Base-by-base conservation (phyloP, 2,329 filamentous ascomycete genomes). In the Venturiaceae sp. region DNA sequence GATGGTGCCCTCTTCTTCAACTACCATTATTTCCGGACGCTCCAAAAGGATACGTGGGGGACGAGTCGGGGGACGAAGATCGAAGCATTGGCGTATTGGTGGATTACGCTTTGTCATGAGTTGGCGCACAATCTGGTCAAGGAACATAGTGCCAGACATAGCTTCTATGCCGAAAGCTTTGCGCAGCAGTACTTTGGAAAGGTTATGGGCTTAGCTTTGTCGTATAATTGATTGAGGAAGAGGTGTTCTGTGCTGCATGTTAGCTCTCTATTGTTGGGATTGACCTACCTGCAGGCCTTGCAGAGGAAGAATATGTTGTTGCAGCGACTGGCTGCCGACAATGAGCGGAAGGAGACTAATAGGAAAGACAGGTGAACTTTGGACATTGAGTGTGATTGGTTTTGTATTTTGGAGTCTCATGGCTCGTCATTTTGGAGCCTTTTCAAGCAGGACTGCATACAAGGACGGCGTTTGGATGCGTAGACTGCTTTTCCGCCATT, bases 31-130 rank as follows among this genome's bases (percentile, higher is more conserved):
- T 97, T 92, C 70, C 74, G 87, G 61, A 85, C 92, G 66, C 73
- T 96, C 33, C 92, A 97, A 67, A 77, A 83, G 47, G 73, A 59
- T 53, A 69, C 23, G 46, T 64, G 55, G 23, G 67, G 53, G 26
- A 62, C 21, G 69, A 58, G 26, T 30, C 19, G 70, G 2, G 74
- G 79, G 57, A 81, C 76, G 16, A 83, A 77, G 68, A 78, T 83
- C 3, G 87, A 94, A 61, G 89, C 89, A 2, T 77, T 84, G 59
- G 82, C 87, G 1, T 95, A 92, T 78, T 97, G 92, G 92, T 96
- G 88, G 83, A 88, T 96, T 63, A 91, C 94, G n/a, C 71, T 96
- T 61, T 95, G 91, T 62, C 94, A 99, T 70, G 95, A 99, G 74
- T 75, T 99, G 71, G 92, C 94, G 60, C 94, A 99, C 74, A 99